These are phyloP conservation scores for Coccomyxa sp. DNA, from an alignment of 139 green algal genomes.

Conservation along the genomic window DNA sequence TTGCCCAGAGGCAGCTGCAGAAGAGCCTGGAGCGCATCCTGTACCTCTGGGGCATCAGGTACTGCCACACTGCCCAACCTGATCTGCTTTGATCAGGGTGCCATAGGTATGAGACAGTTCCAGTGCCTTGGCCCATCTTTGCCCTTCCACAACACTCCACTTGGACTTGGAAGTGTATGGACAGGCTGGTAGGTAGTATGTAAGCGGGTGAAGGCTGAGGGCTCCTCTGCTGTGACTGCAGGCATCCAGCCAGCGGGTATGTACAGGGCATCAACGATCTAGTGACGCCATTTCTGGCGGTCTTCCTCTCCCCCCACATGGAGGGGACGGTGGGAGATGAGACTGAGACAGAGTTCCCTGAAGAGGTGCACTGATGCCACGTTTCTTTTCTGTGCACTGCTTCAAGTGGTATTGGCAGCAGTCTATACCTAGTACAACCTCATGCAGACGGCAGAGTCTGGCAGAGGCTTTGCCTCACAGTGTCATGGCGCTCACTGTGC, in stretches of 20 bases:
- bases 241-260: constrained; percentile 89
- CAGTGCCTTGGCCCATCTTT: too few relatives aligned
- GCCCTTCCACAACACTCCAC: neutral
- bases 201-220: neutral
- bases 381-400: too few relatives aligned
- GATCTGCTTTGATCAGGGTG: too few relatives aligned
- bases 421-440: too few relatives aligned
- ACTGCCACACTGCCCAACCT: too few relatives aligned
- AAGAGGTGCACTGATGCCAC: too few relatives aligned
- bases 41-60: constrained; percentile 94
- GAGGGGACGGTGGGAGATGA: neutral
- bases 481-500: too few relatives aligned
- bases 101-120: too few relatives aligned
- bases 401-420: neutral
- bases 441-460: too few relatives aligned
- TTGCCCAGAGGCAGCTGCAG: constrained; percentile 79
- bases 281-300: constrained; percentile 90
- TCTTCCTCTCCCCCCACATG: constrained; percentile 85
- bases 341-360: neutral
- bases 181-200: too few relatives aligned
- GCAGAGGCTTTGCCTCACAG: too few relatives aligned
- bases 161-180: too few relatives aligned
- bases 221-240: constrained; percentile 20
- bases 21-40: constrained; percentile 83
- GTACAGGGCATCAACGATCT: constrained; percentile 99